Conservation (phyloP, 2,329 filamentous ascomycete species). For the Stemphylium lycopersici region DNA sequence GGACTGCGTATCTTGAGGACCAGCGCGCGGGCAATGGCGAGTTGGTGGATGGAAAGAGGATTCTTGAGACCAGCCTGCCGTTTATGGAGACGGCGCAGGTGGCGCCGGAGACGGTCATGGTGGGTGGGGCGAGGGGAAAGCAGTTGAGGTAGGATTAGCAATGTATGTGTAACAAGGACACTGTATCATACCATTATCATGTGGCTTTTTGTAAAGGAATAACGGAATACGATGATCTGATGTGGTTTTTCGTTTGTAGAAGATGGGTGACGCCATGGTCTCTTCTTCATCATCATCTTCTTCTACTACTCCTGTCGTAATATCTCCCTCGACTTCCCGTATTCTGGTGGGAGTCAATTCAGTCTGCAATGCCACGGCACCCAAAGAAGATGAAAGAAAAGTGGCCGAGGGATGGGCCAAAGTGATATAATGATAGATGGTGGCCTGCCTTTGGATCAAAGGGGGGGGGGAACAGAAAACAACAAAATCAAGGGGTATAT, state of each 20-base stretch:
- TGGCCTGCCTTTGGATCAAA: background rate
- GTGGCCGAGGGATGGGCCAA: background rate
- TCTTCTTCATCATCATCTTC: too few relatives aligned
- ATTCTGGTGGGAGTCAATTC: too few relatives aligned
- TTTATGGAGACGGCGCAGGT: constrained; percentile 20
- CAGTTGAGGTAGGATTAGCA: background rate
- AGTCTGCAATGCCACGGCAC: too few relatives aligned
- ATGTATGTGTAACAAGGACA: too few relatives aligned
- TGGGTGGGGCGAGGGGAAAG: constrained; percentile 24
- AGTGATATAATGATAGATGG: background rate
- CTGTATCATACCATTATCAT: too few relatives aligned
- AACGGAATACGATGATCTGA: too few relatives aligned
- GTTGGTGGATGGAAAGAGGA: constrained; percentile 60
- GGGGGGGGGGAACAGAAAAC: background rate
- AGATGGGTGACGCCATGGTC: too few relatives aligned
- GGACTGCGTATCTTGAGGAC: constrained; percentile 61
- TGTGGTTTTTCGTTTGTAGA: too few relatives aligned
- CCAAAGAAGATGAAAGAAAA: background rate
- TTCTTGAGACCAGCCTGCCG: constrained; percentile 45
- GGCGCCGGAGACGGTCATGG: constrained; percentile 24
- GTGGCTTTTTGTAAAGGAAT: background rate
- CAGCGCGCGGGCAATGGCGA: constrained; percentile 59
- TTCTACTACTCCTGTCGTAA: too few relatives aligned
- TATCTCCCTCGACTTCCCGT: too few relatives aligned
- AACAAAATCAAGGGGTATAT: constrained; percentile 1